These are phyloP conservation scores for Nyctanthes arbortristis DNA, from an alignment of 257 asterid genomes.

Conservation along the genomic window DNA sequence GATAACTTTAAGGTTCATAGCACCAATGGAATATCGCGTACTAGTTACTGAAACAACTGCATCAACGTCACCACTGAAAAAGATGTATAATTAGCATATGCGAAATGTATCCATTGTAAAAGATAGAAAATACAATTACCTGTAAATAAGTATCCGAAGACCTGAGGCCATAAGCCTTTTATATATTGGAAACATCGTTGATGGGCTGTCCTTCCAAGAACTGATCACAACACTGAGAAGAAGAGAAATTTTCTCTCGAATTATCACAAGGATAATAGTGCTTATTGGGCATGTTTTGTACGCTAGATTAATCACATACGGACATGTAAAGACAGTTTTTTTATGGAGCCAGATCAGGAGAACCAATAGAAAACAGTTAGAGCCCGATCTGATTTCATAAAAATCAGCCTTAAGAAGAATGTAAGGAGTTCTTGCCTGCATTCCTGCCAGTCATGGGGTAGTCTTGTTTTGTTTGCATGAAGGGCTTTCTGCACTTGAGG, in stretches of 20 bases:
- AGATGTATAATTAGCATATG: neutral
- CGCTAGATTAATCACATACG: too few relatives aligned
- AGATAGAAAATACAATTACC: slow-evolving; percentile 22
- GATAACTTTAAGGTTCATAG: slow-evolving; percentile 37
- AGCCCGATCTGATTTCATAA: neutral
- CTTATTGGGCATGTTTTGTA: too few relatives aligned
- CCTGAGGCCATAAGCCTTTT: slow-evolving; percentile 37
- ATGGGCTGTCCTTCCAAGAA: slow-evolving; percentile 41
- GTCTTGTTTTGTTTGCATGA: slow-evolving; percentile 41
- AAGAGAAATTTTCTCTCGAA: neutral
- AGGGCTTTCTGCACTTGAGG: slow-evolving; percentile 44
- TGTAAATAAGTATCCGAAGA: slow-evolving; percentile 40
- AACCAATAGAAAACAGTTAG: too few relatives aligned
- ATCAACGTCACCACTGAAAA: slow-evolving; percentile 47
- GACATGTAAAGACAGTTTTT: too few relatives aligned
- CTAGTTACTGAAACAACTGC: slow-evolving; percentile 42
- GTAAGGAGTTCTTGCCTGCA: slow-evolving; percentile 34
- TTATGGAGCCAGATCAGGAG: too few relatives aligned
- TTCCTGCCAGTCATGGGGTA: slow-evolving; percentile 29
- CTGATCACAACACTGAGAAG: slow-evolving; percentile 22
- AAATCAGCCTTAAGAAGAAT: neutral
- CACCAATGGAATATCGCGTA: slow-evolving; percentile 38
- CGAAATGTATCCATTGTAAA: neutral
- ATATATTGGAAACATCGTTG: slow-evolving; percentile 37
- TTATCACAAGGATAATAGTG: neutral